Evolutionary conservation across 495 filamentous ascomycete genomes (phyloP).

Genomic region (Podospora conica): DNA sequence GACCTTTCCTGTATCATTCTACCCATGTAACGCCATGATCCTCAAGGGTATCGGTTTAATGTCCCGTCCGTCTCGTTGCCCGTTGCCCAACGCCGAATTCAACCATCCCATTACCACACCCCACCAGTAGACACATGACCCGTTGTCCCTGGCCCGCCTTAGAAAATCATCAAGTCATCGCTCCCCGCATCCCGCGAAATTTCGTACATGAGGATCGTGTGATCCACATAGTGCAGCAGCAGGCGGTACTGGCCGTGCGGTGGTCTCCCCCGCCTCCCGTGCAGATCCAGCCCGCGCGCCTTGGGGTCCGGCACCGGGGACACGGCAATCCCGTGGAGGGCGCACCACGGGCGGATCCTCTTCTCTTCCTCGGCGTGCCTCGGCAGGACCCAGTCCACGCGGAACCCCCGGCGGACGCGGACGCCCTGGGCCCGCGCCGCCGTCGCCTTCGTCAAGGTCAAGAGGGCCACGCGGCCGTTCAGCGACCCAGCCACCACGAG

Average conservation of each 20-base stretch:
- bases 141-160: neutral
- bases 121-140: neutral
- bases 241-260: slow-evolving; percentile 53
- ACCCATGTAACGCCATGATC: neutral
- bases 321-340: slow-evolving; percentile 39
- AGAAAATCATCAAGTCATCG: slow-evolving; percentile 25
- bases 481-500: slow-evolving; percentile 69
- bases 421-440: slow-evolving; percentile 34
- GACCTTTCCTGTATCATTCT: neutral
- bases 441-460: slow-evolving; percentile 55
- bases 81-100: neutral
- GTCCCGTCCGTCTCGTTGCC: neutral
- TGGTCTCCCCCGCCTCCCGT: slow-evolving; percentile 25
- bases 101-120: neutral
- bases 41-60: neutral
- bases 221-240: slow-evolving; percentile 68
- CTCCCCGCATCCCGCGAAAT: slow-evolving; percentile 33
- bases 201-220: slow-evolving; percentile 77
- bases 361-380: slow-evolving; percentile 31
- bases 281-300: slow-evolving; percentile 36
- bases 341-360: slow-evolving; percentile 31
- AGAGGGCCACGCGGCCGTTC: slow-evolving; percentile 65
- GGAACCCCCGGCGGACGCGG: slow-evolving; percentile 32
- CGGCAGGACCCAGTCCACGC: slow-evolving; percentile 41
- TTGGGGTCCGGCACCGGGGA: slow-evolving; percentile 42